These are phyloP conservation scores for Hydnum rufescens DNA, from an alignment of 768 basidiomycete genomes.

Conservation along the genomic window DNA sequence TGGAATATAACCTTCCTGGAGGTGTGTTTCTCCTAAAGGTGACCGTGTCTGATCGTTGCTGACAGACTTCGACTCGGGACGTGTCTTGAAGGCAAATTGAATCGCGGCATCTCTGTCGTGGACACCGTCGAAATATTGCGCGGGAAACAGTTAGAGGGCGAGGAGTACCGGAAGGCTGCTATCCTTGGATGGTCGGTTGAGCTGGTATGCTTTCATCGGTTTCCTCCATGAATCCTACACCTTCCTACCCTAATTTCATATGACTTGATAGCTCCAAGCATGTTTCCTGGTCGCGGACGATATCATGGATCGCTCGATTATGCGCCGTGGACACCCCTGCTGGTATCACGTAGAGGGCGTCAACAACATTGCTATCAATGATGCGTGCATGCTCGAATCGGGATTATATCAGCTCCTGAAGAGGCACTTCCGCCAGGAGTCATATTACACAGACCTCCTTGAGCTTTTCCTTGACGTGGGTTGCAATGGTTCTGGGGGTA, in stretches of 20 bases:
- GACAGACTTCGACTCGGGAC: background rate
- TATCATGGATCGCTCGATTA: conserved; percentile 92
- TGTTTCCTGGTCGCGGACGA: conserved; percentile 95
- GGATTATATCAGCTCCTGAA: conserved; percentile 86
- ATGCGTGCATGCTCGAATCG: conserved; percentile 86
- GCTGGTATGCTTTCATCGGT: conserved; percentile 37
- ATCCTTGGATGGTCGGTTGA: conserved; percentile 92
- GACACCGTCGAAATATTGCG: conserved; percentile 82
- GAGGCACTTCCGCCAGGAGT: conserved; percentile 57
- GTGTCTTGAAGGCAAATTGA: conserved; percentile 50
- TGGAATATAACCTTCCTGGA: conserved; percentile 89
- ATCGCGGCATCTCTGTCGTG: conserved; percentile 88
- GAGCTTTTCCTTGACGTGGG: conserved; percentile 78
- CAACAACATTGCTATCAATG: conserved; percentile 83
- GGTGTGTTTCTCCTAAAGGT: conserved; percentile 13
- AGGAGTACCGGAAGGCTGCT: conserved; percentile 78
- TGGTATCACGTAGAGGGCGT: conserved; percentile 63
- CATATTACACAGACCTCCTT: conserved; percentile 74
- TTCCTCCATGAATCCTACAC: background rate
- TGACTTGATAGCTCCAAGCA: conserved; percentile 88
- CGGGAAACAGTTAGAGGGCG: conserved; percentile 44
- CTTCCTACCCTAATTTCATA: background rate
- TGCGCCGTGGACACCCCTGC: conserved; percentile 84
- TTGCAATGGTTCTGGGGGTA: conserved; percentile 2
- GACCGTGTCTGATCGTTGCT: background rate